phyloP scores from a whole-genome alignment of 2,329 filamentous ascomycete species.

The Verticillium klebahnii region DNA sequence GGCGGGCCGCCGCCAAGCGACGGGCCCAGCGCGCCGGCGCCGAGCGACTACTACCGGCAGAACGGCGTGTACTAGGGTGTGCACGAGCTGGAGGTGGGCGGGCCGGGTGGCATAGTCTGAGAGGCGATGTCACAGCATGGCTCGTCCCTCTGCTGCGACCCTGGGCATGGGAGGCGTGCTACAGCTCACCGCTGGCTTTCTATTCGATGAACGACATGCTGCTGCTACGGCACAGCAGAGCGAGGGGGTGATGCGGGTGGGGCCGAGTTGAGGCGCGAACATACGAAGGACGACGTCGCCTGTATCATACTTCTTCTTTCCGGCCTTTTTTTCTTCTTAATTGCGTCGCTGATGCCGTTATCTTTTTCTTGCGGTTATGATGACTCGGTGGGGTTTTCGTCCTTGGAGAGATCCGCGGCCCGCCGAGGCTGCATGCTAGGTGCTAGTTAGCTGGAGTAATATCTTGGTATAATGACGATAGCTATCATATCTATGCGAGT shows the following conservation, averaged over 20 bases:
- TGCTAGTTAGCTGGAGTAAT: neutral
- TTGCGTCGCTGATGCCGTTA: neutral
- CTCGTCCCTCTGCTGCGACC: too few species aligned
- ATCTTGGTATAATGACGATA: neutral
- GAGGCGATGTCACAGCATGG: too few species aligned
- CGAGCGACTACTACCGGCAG: conserved; percentile 54
- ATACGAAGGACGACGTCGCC: neutral
- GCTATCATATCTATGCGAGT: too few species aligned
- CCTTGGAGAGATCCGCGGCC: neutral
- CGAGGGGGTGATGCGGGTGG: neutral
- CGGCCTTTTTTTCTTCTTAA: neutral
- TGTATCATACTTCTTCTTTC: neutral
- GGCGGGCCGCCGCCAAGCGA: conserved; percentile 20
- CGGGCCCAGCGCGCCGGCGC: conserved; percentile 44
- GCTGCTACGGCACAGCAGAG: neutral
- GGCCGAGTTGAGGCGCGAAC: neutral
- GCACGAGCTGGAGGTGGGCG: neutral
- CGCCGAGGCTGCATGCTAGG: neutral
- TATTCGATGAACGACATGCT: neutral
- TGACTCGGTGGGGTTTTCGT: neutral
- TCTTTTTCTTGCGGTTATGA: neutral
- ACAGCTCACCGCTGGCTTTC: neutral
- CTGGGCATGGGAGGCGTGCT: too few species aligned
- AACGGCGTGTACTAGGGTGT: conserved; percentile 22
- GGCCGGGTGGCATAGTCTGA: neutral